A percentile compares a stretch with the other conserved stretches of the same genome.
Evolutionary conservation across 305 asterid species (phyloP).

Genomic region (Solanum hybrid): DNA sequence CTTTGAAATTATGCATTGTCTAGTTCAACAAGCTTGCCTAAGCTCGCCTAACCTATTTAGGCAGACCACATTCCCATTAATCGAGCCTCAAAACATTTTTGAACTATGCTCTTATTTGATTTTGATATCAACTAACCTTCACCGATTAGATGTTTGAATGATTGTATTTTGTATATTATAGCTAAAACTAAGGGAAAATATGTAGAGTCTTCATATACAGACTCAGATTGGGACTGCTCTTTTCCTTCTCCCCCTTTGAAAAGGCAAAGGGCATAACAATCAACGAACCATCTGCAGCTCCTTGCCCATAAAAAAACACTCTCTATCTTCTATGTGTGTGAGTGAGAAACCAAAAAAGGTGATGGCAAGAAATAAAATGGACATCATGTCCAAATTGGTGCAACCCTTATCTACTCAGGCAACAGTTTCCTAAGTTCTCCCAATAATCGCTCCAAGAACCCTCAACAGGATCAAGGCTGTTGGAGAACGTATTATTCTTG

Average conservation of each 20-base stretch:
- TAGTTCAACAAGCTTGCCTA: background rate
- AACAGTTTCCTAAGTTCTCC: background rate
- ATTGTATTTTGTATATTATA: no score
- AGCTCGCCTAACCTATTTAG: background rate
- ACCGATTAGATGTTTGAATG: background rate
- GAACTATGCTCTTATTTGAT: background rate
- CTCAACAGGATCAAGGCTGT: background rate
- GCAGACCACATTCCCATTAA: background rate
- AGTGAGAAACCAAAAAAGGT: background rate
- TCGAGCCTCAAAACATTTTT: background rate
- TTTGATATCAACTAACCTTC: background rate
- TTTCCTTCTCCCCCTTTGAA: background rate
- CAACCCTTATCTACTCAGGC: background rate
- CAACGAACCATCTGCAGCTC: background rate
- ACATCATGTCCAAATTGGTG: background rate
- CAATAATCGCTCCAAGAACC: background rate
- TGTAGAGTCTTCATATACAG: background rate
- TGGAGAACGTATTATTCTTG: background rate
- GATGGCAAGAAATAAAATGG: background rate
- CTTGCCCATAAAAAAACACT: background rate
- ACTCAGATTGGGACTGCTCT: background rate
- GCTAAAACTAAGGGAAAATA: background rate
- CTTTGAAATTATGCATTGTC: background rate
- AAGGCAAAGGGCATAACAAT: background rate
- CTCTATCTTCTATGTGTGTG: background rate